Evolutionary conservation across 106 monocot genomes (phyloP).

Genomic region (Cymbidium sinense): DNA sequence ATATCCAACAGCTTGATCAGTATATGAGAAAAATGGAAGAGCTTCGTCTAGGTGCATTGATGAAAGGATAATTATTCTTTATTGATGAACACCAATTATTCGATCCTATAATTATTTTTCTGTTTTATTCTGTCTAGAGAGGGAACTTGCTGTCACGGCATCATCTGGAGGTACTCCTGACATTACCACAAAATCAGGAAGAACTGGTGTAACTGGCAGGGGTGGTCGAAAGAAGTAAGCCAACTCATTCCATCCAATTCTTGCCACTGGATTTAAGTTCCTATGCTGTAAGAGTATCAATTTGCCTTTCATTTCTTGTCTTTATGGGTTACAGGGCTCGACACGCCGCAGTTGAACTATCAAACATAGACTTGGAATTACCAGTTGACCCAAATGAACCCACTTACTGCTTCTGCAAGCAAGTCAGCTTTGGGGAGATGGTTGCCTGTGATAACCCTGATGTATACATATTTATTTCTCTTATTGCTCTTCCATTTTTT

Average conservation of each 20-base stretch:
- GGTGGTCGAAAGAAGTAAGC: conserved; percentile 80
- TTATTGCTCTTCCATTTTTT: background rate
- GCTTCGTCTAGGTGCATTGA: conserved; percentile 48
- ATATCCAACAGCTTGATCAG: conserved; percentile 90
- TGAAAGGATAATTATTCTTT: background rate
- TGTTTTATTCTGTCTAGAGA: conserved; percentile 22
- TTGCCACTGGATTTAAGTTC: background rate
- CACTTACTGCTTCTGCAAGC: conserved; percentile 95
- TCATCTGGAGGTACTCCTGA: conserved; percentile 20
- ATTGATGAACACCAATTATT: background rate
- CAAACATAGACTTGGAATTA: conserved; percentile 65
- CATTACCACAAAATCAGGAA: conserved; percentile 34
- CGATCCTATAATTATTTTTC: background rate
- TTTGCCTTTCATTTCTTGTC: too few relatives aligned
- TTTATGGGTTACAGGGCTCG: conserved; percentile 28
- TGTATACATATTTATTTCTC: conserved; percentile 38
- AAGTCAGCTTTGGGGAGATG: conserved; percentile 99
- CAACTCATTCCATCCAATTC: background rate
- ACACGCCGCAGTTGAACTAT: conserved; percentile 22
- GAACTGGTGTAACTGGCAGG: conserved; percentile 55
- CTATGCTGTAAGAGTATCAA: background rate
- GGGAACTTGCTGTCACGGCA: conserved; percentile 33
- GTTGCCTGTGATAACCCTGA: conserved; percentile 91
- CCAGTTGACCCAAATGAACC: conserved; percentile 99
- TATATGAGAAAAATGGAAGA: conserved; percentile 80